Percentiles rank a stretch among this genome's conserved stretches.
phyloP scores from a whole-genome alignment of 1,284 basidiomycete species.

The Papiliotrema fonsecae region DNA sequence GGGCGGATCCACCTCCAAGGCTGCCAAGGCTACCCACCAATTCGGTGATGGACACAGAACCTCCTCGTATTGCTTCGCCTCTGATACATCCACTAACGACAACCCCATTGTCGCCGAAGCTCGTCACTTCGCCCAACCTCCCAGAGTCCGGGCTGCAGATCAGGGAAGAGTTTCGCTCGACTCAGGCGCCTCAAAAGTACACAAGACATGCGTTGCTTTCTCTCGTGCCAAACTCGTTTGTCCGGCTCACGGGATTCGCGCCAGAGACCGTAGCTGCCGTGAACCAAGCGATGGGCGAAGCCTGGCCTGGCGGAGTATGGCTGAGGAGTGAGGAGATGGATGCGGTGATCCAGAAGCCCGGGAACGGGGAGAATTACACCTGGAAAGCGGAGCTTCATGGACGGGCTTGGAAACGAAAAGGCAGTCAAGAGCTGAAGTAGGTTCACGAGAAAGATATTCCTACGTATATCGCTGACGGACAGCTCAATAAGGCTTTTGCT shows the following conservation, averaged over 20 bases:
- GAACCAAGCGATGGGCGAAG: constrained; percentile 15
- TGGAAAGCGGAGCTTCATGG: constrained; percentile 33
- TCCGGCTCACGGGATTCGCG: constrained; percentile 34
- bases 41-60: neutral
- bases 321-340: constrained; percentile 17
- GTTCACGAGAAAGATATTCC: constrained; percentile 12
- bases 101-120: constrained; percentile 23
- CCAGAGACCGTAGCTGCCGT: constrained; percentile 18
- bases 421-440: constrained; percentile 39
- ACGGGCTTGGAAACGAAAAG: constrained; percentile 36
- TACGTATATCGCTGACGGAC: neutral
- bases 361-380: constrained; percentile 6
- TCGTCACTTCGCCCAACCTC: constrained; percentile 27
- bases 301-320: constrained; percentile 24
- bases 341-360: constrained; percentile 6
- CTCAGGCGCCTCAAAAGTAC: neutral
- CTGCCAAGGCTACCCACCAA: constrained; percentile 18
- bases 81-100: constrained; percentile 5
- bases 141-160: constrained; percentile 18
- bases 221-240: constrained; percentile 13
- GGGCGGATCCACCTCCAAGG: constrained; percentile 33
- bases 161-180: constrained; percentile 25
- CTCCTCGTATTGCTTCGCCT: neutral
- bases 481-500: constrained; percentile 38
- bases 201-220: constrained; percentile 31